Base-by-base conservation (phyloP, 1,139 yeast genomes). In the Suhomyces taliae region DNA sequence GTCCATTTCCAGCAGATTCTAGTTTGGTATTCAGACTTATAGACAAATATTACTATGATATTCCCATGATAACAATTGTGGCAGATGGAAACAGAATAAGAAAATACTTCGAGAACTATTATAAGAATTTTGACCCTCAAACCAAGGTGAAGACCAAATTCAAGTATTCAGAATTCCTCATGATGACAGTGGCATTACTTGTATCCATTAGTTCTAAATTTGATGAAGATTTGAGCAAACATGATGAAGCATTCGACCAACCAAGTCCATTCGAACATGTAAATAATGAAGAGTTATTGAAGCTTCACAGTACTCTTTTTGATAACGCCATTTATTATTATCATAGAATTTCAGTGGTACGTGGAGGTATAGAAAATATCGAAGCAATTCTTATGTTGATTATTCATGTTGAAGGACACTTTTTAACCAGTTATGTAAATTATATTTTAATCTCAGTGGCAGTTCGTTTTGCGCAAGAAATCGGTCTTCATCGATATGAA, bases 401-500 rank as follows among this genome's bases (percentile, higher is more conserved):
- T 4, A 52, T 72, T 3, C 79, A 74, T 55, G 65, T 79, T 8
- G 83, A 81, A 42, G 64, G 69, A 3, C 67, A 72, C 41, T 63
- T 75, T 57, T 61, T 76, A 11, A 60, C 70, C 6, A 71, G 80
- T 14, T 77, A 76, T 34, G 64, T 69, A 34, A 71, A 76, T 34
- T 76, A 73, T 54, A 66, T 74, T 34, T 56, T 84, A 9, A 60
- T 74, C 0, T 66, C 84, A 0, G 72, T 79, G 8, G 85, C 85
- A 1, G 73, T 81, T 2, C 67, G 89, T 46, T 76, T 72, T 53
- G 87, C 89, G 0, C 83, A 78, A 53, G 85, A 81, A 42, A 63
- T 85, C 47, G 95, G 95, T 0, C 65, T 87, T 26, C 87, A 87
- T 57, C 65, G 89, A 33, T 66, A 65, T 12, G 89, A 85, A 52